These are phyloP conservation scores for Hypoxylon sp. DNA, from an alignment of 2,329 filamentous ascomycete species.

Conservation along the genomic window DNA sequence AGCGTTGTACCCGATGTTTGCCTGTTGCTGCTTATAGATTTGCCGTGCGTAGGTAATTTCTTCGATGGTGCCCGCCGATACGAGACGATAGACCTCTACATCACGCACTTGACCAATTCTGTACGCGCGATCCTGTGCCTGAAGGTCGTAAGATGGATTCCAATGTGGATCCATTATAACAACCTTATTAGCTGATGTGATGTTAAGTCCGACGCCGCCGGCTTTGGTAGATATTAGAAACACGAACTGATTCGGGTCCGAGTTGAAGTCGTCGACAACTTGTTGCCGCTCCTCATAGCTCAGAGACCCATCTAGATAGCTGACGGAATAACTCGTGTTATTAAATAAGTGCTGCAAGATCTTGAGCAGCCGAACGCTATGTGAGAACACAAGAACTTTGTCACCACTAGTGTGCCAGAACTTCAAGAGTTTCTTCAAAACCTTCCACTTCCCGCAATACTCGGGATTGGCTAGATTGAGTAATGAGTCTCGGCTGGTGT, in stretches of 20 bases:
- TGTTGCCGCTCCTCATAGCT: conserved; percentile 85
- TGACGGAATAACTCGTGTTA: conserved; percentile 90
- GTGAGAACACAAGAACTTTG: conserved; percentile 96
- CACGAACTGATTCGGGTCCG: conserved; percentile 88
- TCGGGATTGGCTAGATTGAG: conserved; percentile 86
- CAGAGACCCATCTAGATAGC: conserved; percentile 90
- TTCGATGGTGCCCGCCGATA: conserved; percentile 93
- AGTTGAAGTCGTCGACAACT: conserved; percentile 91
- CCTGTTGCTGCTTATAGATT: conserved; percentile 99
- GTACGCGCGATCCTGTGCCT: conserved; percentile 96
- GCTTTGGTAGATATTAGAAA: conserved; percentile 96
- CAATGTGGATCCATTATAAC: conserved; percentile 98
- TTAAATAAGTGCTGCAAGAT: conserved; percentile 90
- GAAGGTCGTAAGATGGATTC: conserved; percentile 95
- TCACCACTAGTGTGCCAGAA: conserved; percentile 93
- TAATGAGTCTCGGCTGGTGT: conserved; percentile 82
- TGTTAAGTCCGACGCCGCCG: conserved; percentile 94
- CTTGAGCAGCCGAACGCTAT: conserved; percentile 86
- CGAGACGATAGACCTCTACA: conserved; percentile 93
- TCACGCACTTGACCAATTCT: conserved; percentile 93
- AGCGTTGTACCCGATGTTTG: conserved; percentile 96
- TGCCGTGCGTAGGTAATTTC: conserved; percentile 97
- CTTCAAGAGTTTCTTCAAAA: conserved; percentile 85
- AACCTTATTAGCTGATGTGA: conserved; percentile 97
- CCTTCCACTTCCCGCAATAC: conserved; percentile 97